These are phyloP conservation scores for Zasmidium citrigriseum DNA, from an alignment of 2,329 filamentous ascomycete species.

Conservation along the genomic window DNA sequence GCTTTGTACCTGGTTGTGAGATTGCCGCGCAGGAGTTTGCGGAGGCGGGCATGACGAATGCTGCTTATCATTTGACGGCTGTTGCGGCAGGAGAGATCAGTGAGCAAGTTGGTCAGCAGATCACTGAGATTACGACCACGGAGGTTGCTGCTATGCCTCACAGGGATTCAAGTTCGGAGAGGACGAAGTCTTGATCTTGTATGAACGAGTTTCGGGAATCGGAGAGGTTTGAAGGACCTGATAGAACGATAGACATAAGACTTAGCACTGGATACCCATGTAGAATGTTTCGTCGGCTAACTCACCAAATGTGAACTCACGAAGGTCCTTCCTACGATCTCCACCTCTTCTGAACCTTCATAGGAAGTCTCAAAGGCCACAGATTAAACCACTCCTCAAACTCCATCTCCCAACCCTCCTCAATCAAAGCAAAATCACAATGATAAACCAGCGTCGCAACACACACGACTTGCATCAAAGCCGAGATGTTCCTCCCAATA, in stretches of 20 bases:
- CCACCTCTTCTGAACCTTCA: background rate
- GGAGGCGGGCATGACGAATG: background rate
- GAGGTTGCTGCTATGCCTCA: background rate
- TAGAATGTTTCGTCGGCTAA: too few species aligned
- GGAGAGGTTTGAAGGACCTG: too few species aligned
- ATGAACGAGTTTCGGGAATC: too few species aligned
- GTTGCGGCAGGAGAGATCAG: background rate
- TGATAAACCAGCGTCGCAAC: background rate
- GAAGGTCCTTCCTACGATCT: background rate
- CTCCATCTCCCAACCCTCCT: background rate
- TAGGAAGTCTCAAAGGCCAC: background rate
- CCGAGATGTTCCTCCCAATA: background rate
- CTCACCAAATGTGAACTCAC: too few species aligned
- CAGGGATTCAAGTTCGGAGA: background rate
- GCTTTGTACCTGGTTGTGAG: background rate
- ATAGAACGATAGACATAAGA: too few species aligned
- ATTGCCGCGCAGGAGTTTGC: background rate
- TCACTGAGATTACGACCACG: background rate
- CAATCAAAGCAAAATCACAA: background rate
- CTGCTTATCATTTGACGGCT: background rate
- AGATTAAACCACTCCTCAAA: background rate
- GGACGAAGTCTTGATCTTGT: too few species aligned
- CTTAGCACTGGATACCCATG: too few species aligned
- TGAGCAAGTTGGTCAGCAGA: background rate
- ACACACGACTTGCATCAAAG: background rate